Evolutionary conservation across 257 asterid species (phyloP).

Genomic region (Perilla frutescens): DNA sequence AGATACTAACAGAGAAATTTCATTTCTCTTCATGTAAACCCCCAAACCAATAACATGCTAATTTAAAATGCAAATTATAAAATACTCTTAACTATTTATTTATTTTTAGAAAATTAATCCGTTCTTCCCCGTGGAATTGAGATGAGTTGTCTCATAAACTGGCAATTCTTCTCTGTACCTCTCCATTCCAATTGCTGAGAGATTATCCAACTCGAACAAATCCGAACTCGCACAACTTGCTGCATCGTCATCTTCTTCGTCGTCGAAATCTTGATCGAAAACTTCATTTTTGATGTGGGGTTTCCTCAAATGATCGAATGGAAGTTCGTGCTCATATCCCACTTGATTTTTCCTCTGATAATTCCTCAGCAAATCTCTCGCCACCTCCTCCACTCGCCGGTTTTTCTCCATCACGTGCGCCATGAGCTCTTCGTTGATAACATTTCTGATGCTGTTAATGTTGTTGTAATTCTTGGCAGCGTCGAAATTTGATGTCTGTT

Average conservation of each 20-base stretch:
- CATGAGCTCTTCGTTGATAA: slow-evolving; percentile 52
- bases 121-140: slow-evolving; percentile 49
- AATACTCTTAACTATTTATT: neutral
- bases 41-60: slow-evolving; percentile 69
- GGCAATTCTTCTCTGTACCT: slow-evolving; percentile 81
- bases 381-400: slow-evolving; percentile 67
- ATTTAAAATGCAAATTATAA: slow-evolving; percentile 36
- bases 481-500: slow-evolving; percentile 28
- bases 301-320: slow-evolving; percentile 37
- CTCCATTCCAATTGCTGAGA: slow-evolving; percentile 78
- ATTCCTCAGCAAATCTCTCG: slow-evolving; percentile 62
- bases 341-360: slow-evolving; percentile 55
- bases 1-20: slow-evolving; percentile 44
- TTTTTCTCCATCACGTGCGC: slow-evolving; percentile 63
- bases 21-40: slow-evolving; percentile 58
- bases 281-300: slow-evolving; percentile 30
- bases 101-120: slow-evolving; percentile 57
- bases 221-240: slow-evolving; percentile 88
- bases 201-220: slow-evolving; percentile 82
- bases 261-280: slow-evolving; percentile 31
- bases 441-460: slow-evolving; percentile 30
- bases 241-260: slow-evolving; percentile 55
- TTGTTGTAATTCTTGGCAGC: slow-evolving; percentile 24
- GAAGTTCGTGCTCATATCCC: slow-evolving; percentile 17
- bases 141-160: slow-evolving; percentile 76